Conservation (phyloP, 495 filamentous ascomycete genomes). For the Thozetella sp. region DNA sequence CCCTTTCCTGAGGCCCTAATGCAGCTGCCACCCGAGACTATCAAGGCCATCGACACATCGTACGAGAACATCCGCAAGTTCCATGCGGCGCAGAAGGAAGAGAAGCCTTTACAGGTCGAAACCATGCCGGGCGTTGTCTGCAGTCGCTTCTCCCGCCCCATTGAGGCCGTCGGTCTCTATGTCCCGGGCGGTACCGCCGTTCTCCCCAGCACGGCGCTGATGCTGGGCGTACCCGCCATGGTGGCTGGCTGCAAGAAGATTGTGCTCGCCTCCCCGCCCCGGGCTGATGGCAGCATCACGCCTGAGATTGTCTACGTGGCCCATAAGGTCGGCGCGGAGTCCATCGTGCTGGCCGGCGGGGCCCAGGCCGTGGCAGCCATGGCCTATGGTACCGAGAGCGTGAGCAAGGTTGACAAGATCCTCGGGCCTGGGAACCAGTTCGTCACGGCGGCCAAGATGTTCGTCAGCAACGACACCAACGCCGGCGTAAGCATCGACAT, state of each 20-base stretch:
- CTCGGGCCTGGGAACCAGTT: conserved; percentile 98
- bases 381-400: conserved; percentile 80
- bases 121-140: conserved; percentile 98
- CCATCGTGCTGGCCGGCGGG: conserved; percentile 92
- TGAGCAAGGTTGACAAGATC: conserved; percentile 98
- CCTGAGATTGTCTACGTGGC: conserved; percentile 98
- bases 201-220: conserved; percentile 91
- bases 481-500: conserved; percentile 96
- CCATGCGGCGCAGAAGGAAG: conserved; percentile 85
- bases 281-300: conserved; percentile 85
- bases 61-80: conserved; percentile 94
- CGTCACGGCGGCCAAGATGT: conserved; percentile 98
- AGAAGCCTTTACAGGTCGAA: conserved; percentile 78
- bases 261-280: conserved; percentile 88
- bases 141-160: conserved; percentile 89
- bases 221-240: conserved; percentile 97
- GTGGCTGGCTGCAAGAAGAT: conserved; percentile 98
- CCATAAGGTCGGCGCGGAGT: conserved; percentile 93
- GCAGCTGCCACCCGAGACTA: conserved; percentile 79
- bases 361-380: conserved; percentile 94
- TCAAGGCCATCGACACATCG: conserved; percentile 87
- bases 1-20: conserved; percentile 85
- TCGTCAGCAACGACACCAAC: conserved; percentile 92
- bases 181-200: conserved; percentile 96
- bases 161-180: conserved; percentile 93